A percentile compares a stretch with the other conserved stretches of the same genome.
Evolutionary conservation across 2,329 filamentous ascomycete species (phyloP).

Genomic region (Geosmithia morbida): DNA sequence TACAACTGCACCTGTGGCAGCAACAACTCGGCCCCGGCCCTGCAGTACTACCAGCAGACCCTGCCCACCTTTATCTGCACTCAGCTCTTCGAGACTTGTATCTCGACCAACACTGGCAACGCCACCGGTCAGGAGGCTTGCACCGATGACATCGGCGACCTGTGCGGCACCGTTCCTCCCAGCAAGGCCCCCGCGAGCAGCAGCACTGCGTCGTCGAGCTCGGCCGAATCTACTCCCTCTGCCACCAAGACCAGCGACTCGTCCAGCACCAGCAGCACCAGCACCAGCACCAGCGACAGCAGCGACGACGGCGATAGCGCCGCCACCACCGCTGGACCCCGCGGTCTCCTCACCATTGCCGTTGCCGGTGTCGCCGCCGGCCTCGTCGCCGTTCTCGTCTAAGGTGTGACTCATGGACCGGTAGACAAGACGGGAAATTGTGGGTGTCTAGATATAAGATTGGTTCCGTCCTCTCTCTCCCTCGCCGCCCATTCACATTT

Average conservation of each 20-base stretch:
- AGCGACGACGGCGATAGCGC: conserved; percentile 13
- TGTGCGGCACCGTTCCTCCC: conserved; percentile 28
- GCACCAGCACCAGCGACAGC: neutral
- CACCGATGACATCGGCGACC: conserved; percentile 27
- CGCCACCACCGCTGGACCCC: conserved; percentile 26
- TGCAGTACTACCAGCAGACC: conserved; percentile 38
- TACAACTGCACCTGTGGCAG: conserved; percentile 33
- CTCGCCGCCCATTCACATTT: neutral
- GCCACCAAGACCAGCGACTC: conserved; percentile 5
- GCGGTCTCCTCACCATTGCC: conserved; percentile 29
- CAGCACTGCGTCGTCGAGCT: conserved; percentile 7
- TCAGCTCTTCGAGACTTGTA: conserved; percentile 32
- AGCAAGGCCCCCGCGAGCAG: conserved; percentile 7
- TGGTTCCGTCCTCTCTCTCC: neutral
- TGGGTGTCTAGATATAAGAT: neutral
- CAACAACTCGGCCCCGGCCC: conserved; percentile 32
- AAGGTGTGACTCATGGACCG: conserved; percentile 5
- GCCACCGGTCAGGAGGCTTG: conserved; percentile 30
- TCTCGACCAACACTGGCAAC: conserved; percentile 23
- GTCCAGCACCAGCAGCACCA: neutral
- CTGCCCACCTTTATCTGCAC: conserved; percentile 38
- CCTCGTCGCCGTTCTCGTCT: conserved; percentile 34
- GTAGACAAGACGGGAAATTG: neutral
- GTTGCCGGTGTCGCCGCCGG: neutral
- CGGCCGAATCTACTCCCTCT: conserved; percentile 8